phyloP scores from a whole-genome alignment of 169 alveolate genomes.

The Theileria annulata region DNA sequence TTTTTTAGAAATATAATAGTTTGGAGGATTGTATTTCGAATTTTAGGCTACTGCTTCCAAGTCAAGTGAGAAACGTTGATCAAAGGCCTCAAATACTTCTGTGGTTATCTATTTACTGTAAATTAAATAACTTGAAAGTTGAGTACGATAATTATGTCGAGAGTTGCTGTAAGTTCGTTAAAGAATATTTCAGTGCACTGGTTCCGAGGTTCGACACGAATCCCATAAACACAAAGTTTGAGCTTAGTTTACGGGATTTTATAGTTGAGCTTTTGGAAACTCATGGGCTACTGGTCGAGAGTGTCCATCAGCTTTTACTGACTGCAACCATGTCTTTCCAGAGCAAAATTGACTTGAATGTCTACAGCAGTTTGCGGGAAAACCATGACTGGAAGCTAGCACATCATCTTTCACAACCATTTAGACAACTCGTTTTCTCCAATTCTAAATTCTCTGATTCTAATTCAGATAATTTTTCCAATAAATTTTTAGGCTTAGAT shows the following conservation, averaged over 20 bases:
- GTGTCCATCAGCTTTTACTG: neutral
- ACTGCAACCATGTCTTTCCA: neutral
- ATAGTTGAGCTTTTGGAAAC: neutral
- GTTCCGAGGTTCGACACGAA: neutral
- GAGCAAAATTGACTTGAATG: neutral
- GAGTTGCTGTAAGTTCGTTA: neutral
- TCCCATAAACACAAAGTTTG: slow-evolving; percentile 10
- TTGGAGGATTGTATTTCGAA: slow-evolving; percentile 8
- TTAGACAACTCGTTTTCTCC: slow-evolving; percentile 1
- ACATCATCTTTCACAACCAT: neutral
- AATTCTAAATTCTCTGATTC: neutral
- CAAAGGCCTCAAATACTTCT: neutral
- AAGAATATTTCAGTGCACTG: neutral
- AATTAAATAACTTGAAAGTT: neutral
- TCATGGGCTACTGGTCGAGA: neutral
- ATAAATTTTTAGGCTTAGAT: no score
- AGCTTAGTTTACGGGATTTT: neutral
- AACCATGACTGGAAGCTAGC: slow-evolving; percentile 9
- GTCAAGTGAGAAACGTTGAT: neutral
- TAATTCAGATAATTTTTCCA: no score
- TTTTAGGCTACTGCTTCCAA: neutral
- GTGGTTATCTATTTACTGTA: neutral
- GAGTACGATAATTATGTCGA: neutral
- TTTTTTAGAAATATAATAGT: neutral
- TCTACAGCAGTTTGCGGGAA: neutral